Base-by-base conservation (phyloP, 192 early-diverging fungal genomes). In the Podila epicladia region DNA sequence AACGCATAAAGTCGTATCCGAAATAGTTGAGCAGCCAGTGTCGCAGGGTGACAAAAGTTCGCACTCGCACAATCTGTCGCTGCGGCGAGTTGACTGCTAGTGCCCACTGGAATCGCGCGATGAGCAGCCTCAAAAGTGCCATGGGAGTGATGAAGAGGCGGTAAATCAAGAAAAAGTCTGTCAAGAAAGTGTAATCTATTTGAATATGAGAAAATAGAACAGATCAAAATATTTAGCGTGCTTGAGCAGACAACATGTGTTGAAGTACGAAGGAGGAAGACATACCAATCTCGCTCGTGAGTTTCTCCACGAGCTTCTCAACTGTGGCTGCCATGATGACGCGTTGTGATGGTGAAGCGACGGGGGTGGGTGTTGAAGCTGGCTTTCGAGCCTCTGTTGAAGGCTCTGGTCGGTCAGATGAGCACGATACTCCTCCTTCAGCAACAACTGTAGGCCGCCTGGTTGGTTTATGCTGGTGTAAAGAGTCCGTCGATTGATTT, bases 21-120 rank as follows among this genome's bases (percentile, higher is more conserved):
- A 88, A 91, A 50, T 91, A 91, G 58, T 91, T 91, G 22, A 85
- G 62, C 19, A 91, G 73, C 89, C 89, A 91, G 48, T 89, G 88
- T 24, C 89, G 85, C 50, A 91, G 65, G 26, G 84, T 83, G 11
- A 91, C 87, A 85, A 91, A 91, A 9, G 87, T 87, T 65, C 89
- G 84, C 19, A 91, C 84, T 20, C 89, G 73, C 0, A 89, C 89
- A 41, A 89, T 71, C 33, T 85, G 67, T 41, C 87, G 73, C 32
- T 85, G 66, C 41, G 85, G 84, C 8, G 87, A 74, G 48, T 91
- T 79, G 45, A 85, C 77, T 9, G 58, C 72, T 22, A 89, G 60
- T 49, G 87, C 85, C 89, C 89, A 91, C 6, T 70, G 67, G 62
- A 91, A 91, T 1, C 89, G 83, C 38, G 88, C 71, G 38, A 89